Evolutionary conservation across 1,139 yeast species (phyloP), one percentile per base, ranked within the genome.

Genomic region (Yamadazyma diospyri): DNA sequence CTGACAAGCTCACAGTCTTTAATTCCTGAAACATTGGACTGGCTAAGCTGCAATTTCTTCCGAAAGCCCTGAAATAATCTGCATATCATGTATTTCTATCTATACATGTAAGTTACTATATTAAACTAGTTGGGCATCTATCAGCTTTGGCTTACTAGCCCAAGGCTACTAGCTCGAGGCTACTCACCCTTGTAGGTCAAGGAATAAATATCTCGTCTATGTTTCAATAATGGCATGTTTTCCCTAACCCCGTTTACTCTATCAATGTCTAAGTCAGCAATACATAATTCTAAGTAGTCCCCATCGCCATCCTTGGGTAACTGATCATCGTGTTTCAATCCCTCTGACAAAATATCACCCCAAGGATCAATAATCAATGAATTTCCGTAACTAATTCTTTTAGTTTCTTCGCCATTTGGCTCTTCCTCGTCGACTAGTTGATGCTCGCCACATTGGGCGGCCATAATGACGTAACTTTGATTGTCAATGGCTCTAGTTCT

Each of bases 371-470:
- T 75, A 7, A 89, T 77, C 45, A 89, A 63, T 0, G 95, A 72
- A 47, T 88, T 94, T 1, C 98, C 98, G 61, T 81, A 92, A 44
- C 92, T 81, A 19, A 64, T 56, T 40, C 84, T 55, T 27, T 57
- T 55, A 48, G 53, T 44, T 55, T 68, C 62, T 36, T 46, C 20
- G 41, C 51, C 25, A 45, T 36, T 64, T n/a, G 53, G 61, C 16
- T 40, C 35, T 21, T 53, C 60, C 1, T 53, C 57, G n/a, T 59
- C 55, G 0, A 72, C 66, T 15, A 43, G 32, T 34, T 71, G 67
- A 54, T 92, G 97, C 21, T 65, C 64, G 2, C 97, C 97, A 36
- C 79, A 76, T 53, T 89, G 97, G 0, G 94, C 97, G 0, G 97
- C 92, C 83, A 89, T 80, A 4, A 92, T 67, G 2, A 92, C 95